Evolutionary conservation across 352 stramenopile species (phyloP).

Genomic region (Pythium sukuiense): DNA sequence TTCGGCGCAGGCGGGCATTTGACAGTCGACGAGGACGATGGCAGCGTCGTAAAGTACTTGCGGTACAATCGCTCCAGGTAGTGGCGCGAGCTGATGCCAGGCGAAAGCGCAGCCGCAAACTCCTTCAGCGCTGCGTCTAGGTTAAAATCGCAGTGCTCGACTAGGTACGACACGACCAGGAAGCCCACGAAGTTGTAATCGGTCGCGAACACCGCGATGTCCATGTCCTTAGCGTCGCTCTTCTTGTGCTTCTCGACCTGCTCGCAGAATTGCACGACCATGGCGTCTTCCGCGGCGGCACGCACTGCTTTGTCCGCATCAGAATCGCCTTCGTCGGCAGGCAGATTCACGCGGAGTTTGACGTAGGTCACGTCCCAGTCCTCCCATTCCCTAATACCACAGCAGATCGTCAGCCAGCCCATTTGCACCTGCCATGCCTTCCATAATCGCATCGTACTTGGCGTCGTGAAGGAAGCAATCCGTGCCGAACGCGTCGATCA

Average conservation of each 20-base stretch:
- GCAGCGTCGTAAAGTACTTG: constrained; percentile 77
- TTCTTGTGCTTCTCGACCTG: constrained; percentile 55
- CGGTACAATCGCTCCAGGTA: constrained; percentile 78
- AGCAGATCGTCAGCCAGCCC: neutral
- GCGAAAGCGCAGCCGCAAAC: constrained; percentile 48
- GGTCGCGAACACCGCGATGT: constrained; percentile 70
- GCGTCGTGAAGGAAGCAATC: constrained; percentile 74
- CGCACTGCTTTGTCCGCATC: constrained; percentile 36
- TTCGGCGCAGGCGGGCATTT: constrained; percentile 52
- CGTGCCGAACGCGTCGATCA: constrained; percentile 75
- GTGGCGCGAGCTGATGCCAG: constrained; percentile 65
- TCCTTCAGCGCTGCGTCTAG: constrained; percentile 69
- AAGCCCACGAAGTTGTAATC: constrained; percentile 77
- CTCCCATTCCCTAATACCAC: constrained; percentile 68
- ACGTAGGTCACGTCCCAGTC: constrained; percentile 87
- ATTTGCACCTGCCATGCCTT: neutral
- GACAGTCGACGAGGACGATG: constrained; percentile 47
- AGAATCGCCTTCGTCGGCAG: constrained; percentile 6
- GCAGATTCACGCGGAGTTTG: constrained; percentile 42
- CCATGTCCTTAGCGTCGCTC: constrained; percentile 69
- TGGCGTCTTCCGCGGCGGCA: constrained; percentile 45
- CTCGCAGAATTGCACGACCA: constrained; percentile 62
- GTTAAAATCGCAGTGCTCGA: constrained; percentile 63
- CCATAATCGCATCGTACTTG: constrained; percentile 44
- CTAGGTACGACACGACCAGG: constrained; percentile 61